phyloP scores from a whole-genome alignment of 2,329 filamentous ascomycete species.

The Cladobotryum mycophilum region DNA sequence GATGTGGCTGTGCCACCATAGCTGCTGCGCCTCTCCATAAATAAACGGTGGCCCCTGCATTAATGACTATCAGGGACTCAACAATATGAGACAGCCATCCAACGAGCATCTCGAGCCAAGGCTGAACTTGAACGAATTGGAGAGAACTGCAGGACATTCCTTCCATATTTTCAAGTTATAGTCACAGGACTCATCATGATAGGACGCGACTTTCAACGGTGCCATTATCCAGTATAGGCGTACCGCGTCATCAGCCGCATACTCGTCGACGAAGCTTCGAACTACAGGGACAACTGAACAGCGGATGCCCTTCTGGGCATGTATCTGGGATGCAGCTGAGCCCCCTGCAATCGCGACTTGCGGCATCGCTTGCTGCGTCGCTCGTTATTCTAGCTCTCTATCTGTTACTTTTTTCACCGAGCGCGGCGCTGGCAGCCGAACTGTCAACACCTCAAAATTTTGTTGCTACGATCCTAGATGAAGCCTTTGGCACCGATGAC shows the following conservation, averaged over 20 bases:
- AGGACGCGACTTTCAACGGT: slow-evolving; percentile 5
- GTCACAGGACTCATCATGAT: slow-evolving; percentile 7
- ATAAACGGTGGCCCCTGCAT: not conserved
- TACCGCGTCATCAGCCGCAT: slow-evolving; percentile 4
- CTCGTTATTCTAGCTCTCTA: slow-evolving; percentile 55
- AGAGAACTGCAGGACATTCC: not conserved
- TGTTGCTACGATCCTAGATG: not conserved
- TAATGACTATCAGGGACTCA: no score
- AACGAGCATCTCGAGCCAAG: no score
- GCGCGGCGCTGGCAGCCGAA: slow-evolving; percentile 58
- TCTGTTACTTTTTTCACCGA: slow-evolving; percentile 51
- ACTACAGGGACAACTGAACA: not conserved
- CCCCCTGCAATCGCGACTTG: slow-evolving; percentile 65
- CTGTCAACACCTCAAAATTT: slow-evolving; percentile 19
- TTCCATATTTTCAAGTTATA: not conserved
- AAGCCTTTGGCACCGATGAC: not conserved
- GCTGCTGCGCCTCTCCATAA: not conserved
- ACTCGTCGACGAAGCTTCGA: not conserved
- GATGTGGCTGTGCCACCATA: not conserved
- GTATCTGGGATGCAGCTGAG: slow-evolving; percentile 51
- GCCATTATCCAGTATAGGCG: slow-evolving; percentile 6
- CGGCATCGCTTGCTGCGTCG: slow-evolving; percentile 58
- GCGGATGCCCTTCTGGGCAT: slow-evolving; percentile 2
- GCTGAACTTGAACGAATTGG: no score
- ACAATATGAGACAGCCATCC: no score